Base-by-base conservation (phyloP, 1,284 basidiomycete species). In the Kwoniella shivajii region DNA sequence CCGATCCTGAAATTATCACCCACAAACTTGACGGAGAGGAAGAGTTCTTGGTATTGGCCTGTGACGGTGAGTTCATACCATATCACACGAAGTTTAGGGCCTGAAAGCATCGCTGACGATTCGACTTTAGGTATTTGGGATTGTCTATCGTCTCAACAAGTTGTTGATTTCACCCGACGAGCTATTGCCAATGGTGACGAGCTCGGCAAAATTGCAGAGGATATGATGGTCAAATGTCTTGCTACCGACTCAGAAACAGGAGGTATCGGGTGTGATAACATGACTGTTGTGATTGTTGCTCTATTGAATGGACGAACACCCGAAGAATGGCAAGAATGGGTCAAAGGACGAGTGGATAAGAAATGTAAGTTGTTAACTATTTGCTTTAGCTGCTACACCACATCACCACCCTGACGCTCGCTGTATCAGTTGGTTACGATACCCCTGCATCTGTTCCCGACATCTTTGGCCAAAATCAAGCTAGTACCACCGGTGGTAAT, bases 221-320 rank as follows among this genome's bases (percentile, higher is more conserved):
- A 87, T 67, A 86, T 97, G 68, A 96, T 96, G 79, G 89, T 93
- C 63, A 87, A 89, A 64, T 99, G 96, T 75, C 83, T 98, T 44
- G 94, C 96, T 11, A 93, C 94, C 1, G 92, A 97, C 74, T 90
- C 91, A 2, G 89, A 90, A 44, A 89, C 90, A 38, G 92, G 91
- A 42, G 95, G 96, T 16, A 90, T 98, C 60, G 96, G 96, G 22
- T 98, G 94, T 74, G 96, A 99, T 81, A 99, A 99, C 81, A 99
- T 99, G 96, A 99, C 96, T 0, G 83, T 96, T 53, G 84, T 97
- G 65, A 84, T 99, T 57, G 85, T 99, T 46, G 96, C 92, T 4
- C 76, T 99, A 47, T 83, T 96, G 30, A 84, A 89, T 62, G 94
- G 91, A 30, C 86, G 87, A 58, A 92, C 92, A 14, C 86, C 88